Base-by-base conservation (phyloP, 352 stramenopile species). In the Pythium dissimile region DNA sequence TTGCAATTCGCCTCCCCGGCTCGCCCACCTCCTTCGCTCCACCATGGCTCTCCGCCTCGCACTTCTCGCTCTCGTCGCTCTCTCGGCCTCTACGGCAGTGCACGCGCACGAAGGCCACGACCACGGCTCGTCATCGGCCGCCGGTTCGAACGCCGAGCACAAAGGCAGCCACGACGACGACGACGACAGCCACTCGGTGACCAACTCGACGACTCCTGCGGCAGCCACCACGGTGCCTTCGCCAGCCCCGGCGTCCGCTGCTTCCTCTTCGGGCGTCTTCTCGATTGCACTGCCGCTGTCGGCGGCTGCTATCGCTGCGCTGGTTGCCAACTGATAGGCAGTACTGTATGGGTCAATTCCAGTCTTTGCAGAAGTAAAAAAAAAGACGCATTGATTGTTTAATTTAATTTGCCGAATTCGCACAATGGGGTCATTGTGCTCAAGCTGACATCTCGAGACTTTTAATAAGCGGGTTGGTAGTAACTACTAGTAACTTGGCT, bases 261-360 rank as follows among this genome's bases (percentile, higher is more conserved):
- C 34, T 41, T 12, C 34, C 34, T 41, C 34, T n/a, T 8, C 34
- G 4, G 34, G 34, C 13, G 54, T 62, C 30, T 62, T 62, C 45
- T 54, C 54, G 34, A 55, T 62, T n/a, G 44, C 54, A n/a, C 26
- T 62, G 34, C 54, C 54, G n/a, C 54, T 62, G n/a, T 51, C 54
- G 15, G 54, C 54, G 4, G 54, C 35, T 1, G 45, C 54, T 15
- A 27, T 62, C 26, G 54, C 54, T 6, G 44, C 37, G 10, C 23
- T 62, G 7, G 53, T 45, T 34, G 45, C 54, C 9, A 42, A 21
- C 24, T 21, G 53, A n/a, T 45, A 60, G 24, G 5, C 8, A 16
- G 3, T 6, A 31, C 23, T 13, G 4, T 11, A 43, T n/a, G 10
- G 4, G 39, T n/a, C n/a, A 5, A 23, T 16, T 39, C 15, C 9